A percentile compares a stretch with the other conserved stretches of the same genome.
phyloP scores from a whole-genome alignment of 306 rosid genomes.

The Castanospermum australe region DNA sequence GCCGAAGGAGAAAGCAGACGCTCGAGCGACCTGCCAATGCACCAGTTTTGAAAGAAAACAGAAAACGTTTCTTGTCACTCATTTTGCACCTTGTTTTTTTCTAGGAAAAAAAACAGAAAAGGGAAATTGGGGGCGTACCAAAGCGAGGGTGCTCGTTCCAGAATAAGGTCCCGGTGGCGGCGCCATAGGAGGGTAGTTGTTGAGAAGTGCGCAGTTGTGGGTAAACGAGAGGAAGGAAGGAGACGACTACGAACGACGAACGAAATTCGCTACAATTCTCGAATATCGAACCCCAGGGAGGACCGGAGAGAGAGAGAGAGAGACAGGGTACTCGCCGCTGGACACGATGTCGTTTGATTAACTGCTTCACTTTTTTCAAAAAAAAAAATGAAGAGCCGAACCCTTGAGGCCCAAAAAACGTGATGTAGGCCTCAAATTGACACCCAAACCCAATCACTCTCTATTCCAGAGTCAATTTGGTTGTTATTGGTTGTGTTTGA shows the following conservation, averaged over 20 bases:
- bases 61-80: too few species aligned
- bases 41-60: background rate
- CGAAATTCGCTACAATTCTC: background rate
- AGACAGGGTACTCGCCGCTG: background rate
- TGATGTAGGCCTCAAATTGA: background rate
- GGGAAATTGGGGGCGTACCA: constrained; percentile 41
- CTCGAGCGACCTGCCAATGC: constrained; percentile 79
- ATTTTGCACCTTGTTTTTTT: background rate
- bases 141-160: constrained; percentile 87
- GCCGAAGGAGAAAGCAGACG: constrained; percentile 82
- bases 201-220: background rate
- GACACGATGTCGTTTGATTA: background rate
- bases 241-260: background rate
- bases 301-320: background rate
- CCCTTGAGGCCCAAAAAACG: background rate
- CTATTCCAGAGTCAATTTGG: background rate
- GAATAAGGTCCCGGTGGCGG: constrained; percentile 91
- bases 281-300: constrained; percentile 41
- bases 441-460: background rate
- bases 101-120: background rate
- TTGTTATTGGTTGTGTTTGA: background rate
- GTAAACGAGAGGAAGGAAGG: background rate
- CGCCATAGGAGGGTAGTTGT: constrained; percentile 49
- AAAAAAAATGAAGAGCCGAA: too few species aligned
- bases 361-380: background rate